Evolutionary conservation across 768 basidiomycete species (phyloP), one percentile per base, ranked within the genome.

Genomic region (Leccinum barrowsii): DNA sequence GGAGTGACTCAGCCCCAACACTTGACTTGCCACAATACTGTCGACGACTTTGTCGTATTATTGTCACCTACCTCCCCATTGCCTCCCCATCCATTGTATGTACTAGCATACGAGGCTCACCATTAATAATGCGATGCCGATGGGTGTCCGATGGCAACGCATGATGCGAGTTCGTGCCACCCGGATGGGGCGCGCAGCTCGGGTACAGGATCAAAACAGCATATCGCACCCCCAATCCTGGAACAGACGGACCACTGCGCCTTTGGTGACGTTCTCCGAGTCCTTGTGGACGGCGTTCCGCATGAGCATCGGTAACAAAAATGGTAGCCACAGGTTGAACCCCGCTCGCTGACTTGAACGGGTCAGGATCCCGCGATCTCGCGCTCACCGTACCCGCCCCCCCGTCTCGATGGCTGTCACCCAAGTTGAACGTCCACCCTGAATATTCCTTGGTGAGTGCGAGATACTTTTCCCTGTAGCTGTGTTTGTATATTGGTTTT

Each of bases 21-120:
- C 59, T 46, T 61, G 21, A 61, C 62, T 42, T 69, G 19, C 65
- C 67, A 2, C 17, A 69, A 65, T 63, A 17, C 5, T 8, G 17
- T 40, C 17, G 17, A 40, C 37, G 37, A n/a, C 3, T 37, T 37
- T 17, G 15, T 34, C 32, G 32, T 34, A 34, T 17, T 7, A 8
- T n/a, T 40, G 17, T n/a, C 37, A n/a, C 37, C 37, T n/a, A 40
- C 7, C 37, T 40, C 37, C 17, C 15, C 3, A 37, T 12, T 17
- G 3, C 37, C 1, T 40, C 15, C 15, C 35, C 17, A 40, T 40
- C 7, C 40, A 5, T 2, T n/a, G 40, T 42, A 42, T n/a, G 40
- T 42, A 42, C 40, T n/a, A 42, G 40, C n/a, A 1, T n/a, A 5
- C 7, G n/a, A n/a, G 40, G 40, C 4, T 40, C n/a, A 40, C n/a